Base-by-base conservation (phyloP, 257 asterid genomes). In the Penstemon newberryi region DNA sequence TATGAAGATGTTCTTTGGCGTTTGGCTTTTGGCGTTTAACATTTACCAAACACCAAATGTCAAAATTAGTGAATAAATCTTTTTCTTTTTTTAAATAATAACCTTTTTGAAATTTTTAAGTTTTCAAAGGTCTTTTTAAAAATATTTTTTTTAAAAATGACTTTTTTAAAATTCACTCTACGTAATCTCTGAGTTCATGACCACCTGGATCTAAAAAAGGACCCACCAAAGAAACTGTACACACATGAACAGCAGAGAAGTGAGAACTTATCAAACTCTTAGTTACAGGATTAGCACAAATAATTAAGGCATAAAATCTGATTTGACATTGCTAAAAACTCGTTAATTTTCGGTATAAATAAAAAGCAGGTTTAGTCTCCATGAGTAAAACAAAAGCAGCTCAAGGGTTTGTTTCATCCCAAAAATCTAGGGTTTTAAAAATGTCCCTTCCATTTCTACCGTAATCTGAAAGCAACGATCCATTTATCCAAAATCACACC, bases 361-460 rank as follows among this genome's bases (percentile, higher is more conserved):
- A 55, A 42, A 46, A 25, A 1, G 63, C 55, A 19, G 57, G 46
- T 56, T 69, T 4, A 56, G 50, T 72, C 65, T n/a, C 39, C 53
- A 36, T 8, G 72, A 78, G 60, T 40, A 46, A 42, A 52, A 67
- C 52, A 50, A 55, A 42, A 66, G 50, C 66, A 50, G 38, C 70
- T 70, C 77, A 69, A 74, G 76, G 77, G 76, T 74, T 74, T 46
- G 58, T 70, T 70, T 68, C 49, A 3, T 66, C 80, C 83, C 70
- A 46, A 62, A 73, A 72, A 15, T 71, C 79, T 72, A 63, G 72
- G 75, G 79, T 76, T 75, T 68, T 37, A 33, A 49, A 44, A 65
- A 54, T 60, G 33, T 25, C 33, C 33, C 33, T 25, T 25, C 33
- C 33, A 25, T 25, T 25, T 25, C 33, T 25, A 25, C 33, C 33